Base-by-base conservation (phyloP, 2,329 filamentous ascomycete species). In the Eutypella sp. region DNA sequence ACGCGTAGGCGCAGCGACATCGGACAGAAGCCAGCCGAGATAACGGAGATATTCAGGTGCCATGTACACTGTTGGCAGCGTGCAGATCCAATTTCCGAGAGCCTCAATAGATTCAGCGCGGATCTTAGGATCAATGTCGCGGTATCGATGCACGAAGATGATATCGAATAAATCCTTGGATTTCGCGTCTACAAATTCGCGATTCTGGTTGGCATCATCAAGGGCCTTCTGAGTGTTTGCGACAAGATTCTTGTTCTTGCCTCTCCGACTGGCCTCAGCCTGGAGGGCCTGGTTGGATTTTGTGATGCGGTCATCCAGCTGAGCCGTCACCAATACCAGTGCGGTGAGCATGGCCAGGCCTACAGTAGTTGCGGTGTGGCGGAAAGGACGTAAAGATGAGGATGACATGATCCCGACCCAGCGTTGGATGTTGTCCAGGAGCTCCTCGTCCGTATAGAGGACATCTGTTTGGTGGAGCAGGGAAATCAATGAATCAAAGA, bases 351-450 rank as follows among this genome's bases (percentile, higher is more conserved):
- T 85, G 15, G 88, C 79, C 27, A 97, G 72, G 1, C 88, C 85
- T 20, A 92, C 84, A 0, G 93, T 84, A 2, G 92, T 96, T 1
- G 91, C 87, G 0, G 93, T 99, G 67, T 99, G 93, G 53, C 93
- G 81, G 67, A 99, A 96, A 2, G 93, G 90, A 45, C 93, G 83
- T 50, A 92, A 84, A 4, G 82, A 78, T 0, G 90, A 91, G 4
- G 89, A 93, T 3, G 92, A 93, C 85, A 99, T 89, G 48, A 88
- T 87, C 33, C 84, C 85, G 49, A 96, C 76, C 93, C 93, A 99
- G 47, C 88, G 78, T 56, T 90, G 83, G 40, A 97, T 79, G 60
- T 95, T 96, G 63, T 96, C 90, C 59, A 95, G 82, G 42, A 99
- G 73, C 24, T 84, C 78, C 29, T 74, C 70, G 51, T 95, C 86